Evolutionary conservation across 495 filamentous ascomycete genomes (phyloP).

Genomic region (Podospora pseudocomata): DNA sequence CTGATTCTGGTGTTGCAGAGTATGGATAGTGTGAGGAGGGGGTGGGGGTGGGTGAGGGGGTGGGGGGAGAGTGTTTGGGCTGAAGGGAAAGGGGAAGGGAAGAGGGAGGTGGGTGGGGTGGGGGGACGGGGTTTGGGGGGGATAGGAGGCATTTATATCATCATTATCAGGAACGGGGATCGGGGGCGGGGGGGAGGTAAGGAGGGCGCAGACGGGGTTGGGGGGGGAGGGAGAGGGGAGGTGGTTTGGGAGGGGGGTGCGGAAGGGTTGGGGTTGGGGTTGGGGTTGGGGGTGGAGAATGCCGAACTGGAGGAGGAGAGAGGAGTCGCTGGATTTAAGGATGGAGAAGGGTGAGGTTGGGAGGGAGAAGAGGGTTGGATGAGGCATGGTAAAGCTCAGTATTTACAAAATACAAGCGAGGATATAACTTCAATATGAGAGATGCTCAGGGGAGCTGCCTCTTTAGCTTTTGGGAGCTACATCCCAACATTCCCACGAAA

Average conservation of each 20-base stretch:
- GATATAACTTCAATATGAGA: too few species aligned
- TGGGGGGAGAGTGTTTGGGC: neutral
- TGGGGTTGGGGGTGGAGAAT: neutral
- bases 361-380: neutral
- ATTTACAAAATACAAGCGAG: too few species aligned
- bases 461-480: too few species aligned
- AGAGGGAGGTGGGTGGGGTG: neutral
- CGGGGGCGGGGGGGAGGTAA: neutral
- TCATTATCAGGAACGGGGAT: neutral
- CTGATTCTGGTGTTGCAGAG: conserved; percentile 32
- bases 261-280: neutral
- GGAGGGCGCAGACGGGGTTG: neutral
- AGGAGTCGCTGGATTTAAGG: neutral
- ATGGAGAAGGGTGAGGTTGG: conserved; percentile 1
- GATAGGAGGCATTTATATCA: conserved; percentile 3
- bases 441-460: too few species aligned
- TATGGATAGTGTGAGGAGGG: conserved; percentile 18
- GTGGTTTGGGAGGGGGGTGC: neutral
- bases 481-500: too few species aligned
- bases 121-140: neutral
- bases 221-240: neutral
- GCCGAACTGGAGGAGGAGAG: neutral
- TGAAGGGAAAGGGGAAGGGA: neutral
- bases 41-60: conserved; percentile 2
- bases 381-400: too few species aligned